Base-by-base conservation (phyloP, 2,329 filamentous ascomycete species). In the Ophiosphaerella korrae region DNA sequence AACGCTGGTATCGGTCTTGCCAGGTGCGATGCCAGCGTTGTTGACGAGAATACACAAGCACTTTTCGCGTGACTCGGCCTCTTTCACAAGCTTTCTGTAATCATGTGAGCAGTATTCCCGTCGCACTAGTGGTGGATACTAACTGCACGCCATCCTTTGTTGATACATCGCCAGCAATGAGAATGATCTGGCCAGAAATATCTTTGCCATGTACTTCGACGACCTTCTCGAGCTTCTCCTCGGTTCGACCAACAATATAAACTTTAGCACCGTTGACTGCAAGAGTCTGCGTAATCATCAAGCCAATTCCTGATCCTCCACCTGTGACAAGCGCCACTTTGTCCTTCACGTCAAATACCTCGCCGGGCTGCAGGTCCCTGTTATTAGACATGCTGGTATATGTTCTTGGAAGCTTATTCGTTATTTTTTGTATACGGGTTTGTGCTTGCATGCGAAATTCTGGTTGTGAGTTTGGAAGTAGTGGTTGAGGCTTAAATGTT, bases 161-260 rank as follows among this genome's bases (percentile, higher is more conserved):
- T 35, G 73, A 70, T 39, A 79, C 71, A 58, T 80, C 77, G 21
- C 73, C 76, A 0, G 70, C 68, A 31, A 80, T 64, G 0, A 77
- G 75, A 39, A 79, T 78, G 58, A 80, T 80, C 44, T 78, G 61
- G 35, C 78, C 78, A 4, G 72, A 48, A 45, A 79, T 76, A 42
- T 72, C 71, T 55, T 79, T 74, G 43, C 73, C 71, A 56, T 78
- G 75, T 12, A 66, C 70, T 54, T 78, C 70, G 9, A 67, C 76
- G 6, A 79, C 77, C n/a, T 65, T 72, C 13, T 79, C 74, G 6
- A 80, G 74, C 68, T 80, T 80, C 53, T 80, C 77, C 47, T 75
- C 63, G 8, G 75, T 78, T 18, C 78, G 73, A 35, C 78, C 77
- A 16, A 75, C 72, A 55, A 80, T 78, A 63, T 80, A 80, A 21